Conservation (phyloP, 2,329 filamentous ascomycete species). For the Moelleriella libera region DNA sequence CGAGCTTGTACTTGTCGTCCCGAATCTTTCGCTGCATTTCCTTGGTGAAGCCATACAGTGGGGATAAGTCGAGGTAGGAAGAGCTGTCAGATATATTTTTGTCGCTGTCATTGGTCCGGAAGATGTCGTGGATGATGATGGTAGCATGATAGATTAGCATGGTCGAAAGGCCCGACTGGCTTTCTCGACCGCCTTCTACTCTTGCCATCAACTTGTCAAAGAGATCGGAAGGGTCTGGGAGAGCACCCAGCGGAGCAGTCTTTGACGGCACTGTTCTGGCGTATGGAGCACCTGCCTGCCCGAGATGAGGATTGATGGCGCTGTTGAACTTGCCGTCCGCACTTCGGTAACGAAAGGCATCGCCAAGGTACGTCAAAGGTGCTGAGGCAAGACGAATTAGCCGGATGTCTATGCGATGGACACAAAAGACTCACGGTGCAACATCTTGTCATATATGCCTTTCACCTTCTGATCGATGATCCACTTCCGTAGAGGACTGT, state of each 20-base stretch:
- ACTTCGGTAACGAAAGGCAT: constrained; percentile 11
- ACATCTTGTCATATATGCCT: constrained; percentile 9
- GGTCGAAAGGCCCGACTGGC: constrained; percentile 28
- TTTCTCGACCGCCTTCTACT: constrained; percentile 11
- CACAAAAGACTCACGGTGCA: constrained; percentile 6
- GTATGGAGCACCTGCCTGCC: constrained; percentile 15
- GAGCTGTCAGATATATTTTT: constrained; percentile 19
- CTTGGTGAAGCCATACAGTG: constrained; percentile 24
- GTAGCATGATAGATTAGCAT: constrained; percentile 34
- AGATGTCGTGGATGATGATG: constrained; percentile 37
- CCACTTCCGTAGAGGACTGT: background rate
- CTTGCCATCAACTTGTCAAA: constrained; percentile 17
- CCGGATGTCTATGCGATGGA: too few relatives aligned
- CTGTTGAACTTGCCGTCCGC: constrained; percentile 16
- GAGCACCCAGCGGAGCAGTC: constrained; percentile 10
- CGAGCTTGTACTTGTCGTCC: constrained; percentile 15
- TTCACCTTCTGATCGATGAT: constrained; percentile 7
- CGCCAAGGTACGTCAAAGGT: constrained; percentile 10
- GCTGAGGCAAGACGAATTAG: too few relatives aligned
- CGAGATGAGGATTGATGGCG: constrained; percentile 13
- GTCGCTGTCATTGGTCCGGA: constrained; percentile 19
- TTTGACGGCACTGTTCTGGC: constrained; percentile 14
- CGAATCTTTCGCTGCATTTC: constrained; percentile 19
- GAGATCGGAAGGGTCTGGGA: constrained; percentile 14
- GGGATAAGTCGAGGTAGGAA: constrained; percentile 31